Evolutionary conservation across 2,329 filamentous ascomycete species (phyloP), one percentile per base, ranked within the genome.

Genomic region (Purpureocillium takamizusanense): DNA sequence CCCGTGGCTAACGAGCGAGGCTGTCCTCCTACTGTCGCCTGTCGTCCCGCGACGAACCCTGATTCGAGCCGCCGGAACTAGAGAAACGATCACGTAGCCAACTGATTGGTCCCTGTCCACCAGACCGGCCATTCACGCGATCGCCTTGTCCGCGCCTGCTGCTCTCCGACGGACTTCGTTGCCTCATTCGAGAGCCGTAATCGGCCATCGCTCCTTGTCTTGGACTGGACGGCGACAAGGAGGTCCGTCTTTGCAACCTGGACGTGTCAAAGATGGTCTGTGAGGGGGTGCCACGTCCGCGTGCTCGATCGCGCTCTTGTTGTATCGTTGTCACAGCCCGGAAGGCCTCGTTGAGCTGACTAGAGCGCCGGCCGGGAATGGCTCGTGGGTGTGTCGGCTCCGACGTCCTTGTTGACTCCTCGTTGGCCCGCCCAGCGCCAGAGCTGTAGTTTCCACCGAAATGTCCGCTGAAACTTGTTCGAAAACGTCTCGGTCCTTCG

Each of bases 81-180:
- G 48, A 40, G 27, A 70, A 66, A 30, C 58, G 60, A 32, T 62
- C 62, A 34, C 67, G 61, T 15, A 72, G 47, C 68, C 68, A 71
- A 41, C 56, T 54, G 1, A 70, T 46, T 25, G 66, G 60, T 3
- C 63, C 60, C 30, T 54, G 49, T 4, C 55, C 53, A n/a, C 58
- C 53, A 23, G 48, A 46, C 21, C 53, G 51, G n/a, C 56, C 52
- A 14, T 58, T 50, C 4, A 55, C 54, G 25, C 57, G 55, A 12
- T 55, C 52, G 9, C 40, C 42, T 9, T 39, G 49, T 16, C 48
- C 53, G 14, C 46, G 51, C 18, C 59, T 59, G 32, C 52, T 61
- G 41, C 51, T 56, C 35, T 61, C 49, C 0, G 63, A 63, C 7
- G 63, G 61, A 37, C 62, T 66, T 29, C 61, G 54, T 43, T 66